Percentiles rank a stretch among this genome's conserved stretches.
Evolutionary conservation across 495 filamentous ascomycete genomes (phyloP).

Genomic region (Aspergillus bridgeri): DNA sequence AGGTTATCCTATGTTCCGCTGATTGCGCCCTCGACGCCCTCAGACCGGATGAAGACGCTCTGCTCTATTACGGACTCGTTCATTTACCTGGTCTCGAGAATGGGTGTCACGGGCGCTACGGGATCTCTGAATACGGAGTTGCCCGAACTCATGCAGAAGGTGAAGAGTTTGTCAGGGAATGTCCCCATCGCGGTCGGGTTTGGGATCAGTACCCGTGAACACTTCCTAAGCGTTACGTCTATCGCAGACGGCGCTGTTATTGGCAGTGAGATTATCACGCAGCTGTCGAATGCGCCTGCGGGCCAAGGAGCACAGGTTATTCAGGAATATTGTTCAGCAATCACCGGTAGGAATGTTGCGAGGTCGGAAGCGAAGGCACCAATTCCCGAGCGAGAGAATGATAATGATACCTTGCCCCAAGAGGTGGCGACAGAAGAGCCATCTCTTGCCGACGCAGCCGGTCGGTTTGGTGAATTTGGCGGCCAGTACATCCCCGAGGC

Average conservation of each 20-base stretch:
- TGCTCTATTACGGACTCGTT: slow-evolving; percentile 88
- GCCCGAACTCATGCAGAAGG: slow-evolving; percentile 65
- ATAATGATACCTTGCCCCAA: no score
- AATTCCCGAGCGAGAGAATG: no score
- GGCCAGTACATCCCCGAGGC: slow-evolving; percentile 90
- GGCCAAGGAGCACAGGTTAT: slow-evolving; percentile 62
- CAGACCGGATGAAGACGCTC: slow-evolving; percentile 73
- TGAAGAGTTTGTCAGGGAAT: slow-evolving; percentile 73
- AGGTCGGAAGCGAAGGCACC: background rate
- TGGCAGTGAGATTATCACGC: slow-evolving; percentile 76
- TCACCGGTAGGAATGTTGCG: slow-evolving; percentile 30
- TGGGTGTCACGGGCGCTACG: slow-evolving; percentile 81
- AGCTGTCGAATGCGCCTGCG: slow-evolving; percentile 55
- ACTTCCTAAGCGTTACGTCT: slow-evolving; percentile 68
- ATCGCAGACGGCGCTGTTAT: slow-evolving; percentile 86
- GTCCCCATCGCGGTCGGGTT: slow-evolving; percentile 80
- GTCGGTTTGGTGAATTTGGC: slow-evolving; percentile 56
- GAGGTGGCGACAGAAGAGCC: background rate
- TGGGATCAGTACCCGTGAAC: slow-evolving; percentile 82
- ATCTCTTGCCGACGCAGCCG: background rate
- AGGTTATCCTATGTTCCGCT: slow-evolving; percentile 77
- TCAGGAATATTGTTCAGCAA: slow-evolving; percentile 69
- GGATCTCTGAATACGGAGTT: slow-evolving; percentile 67
- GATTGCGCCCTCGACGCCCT: slow-evolving; percentile 78
- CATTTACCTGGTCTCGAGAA: slow-evolving; percentile 86